Evolutionary conservation across 176 grass and related monocot genomes (phyloP).

Genomic region (Zoysia japonica): DNA sequence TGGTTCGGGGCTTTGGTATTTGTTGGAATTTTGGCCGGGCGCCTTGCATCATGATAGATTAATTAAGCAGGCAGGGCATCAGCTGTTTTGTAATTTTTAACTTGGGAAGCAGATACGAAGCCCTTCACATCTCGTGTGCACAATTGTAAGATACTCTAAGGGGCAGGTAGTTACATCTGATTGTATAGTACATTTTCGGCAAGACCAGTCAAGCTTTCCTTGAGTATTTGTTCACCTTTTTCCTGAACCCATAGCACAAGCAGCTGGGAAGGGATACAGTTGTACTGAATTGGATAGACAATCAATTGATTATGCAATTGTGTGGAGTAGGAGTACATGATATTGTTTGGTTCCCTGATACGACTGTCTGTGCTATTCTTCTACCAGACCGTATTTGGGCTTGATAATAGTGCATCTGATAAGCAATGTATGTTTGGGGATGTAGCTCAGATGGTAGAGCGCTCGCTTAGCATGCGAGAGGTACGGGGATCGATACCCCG

Average conservation of each 20-base stretch:
- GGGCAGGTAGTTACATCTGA: background rate
- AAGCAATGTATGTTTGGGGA: constrained; percentile 36
- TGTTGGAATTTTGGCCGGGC: constrained; percentile 52
- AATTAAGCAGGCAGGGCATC: background rate
- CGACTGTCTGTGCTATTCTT: too few species aligned
- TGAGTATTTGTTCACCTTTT: background rate
- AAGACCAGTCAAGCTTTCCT: background rate
- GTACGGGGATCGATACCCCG: constrained; percentile 95
- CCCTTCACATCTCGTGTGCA: too few species aligned
- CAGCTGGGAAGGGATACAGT: background rate
- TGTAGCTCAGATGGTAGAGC: constrained; percentile 99
- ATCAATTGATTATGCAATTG: background rate
- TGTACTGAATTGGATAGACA: background rate
- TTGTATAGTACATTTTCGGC: constrained; percentile 3
- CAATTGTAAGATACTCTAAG: background rate
- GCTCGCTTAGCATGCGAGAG: constrained; percentile 99
- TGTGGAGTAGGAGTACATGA: too few species aligned
- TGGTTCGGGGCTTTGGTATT: constrained; percentile 62
- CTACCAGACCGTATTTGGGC: too few species aligned
- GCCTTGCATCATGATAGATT: constrained; percentile 57
- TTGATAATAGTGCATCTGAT: too few species aligned
- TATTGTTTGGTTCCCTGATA: too few species aligned
- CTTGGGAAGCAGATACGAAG: background rate
- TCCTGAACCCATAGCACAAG: too few species aligned
- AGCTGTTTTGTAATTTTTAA: background rate